phyloP scores from a whole-genome alignment of 2,329 filamentous ascomycete species.

The Hymenoscyphus occultus region DNA sequence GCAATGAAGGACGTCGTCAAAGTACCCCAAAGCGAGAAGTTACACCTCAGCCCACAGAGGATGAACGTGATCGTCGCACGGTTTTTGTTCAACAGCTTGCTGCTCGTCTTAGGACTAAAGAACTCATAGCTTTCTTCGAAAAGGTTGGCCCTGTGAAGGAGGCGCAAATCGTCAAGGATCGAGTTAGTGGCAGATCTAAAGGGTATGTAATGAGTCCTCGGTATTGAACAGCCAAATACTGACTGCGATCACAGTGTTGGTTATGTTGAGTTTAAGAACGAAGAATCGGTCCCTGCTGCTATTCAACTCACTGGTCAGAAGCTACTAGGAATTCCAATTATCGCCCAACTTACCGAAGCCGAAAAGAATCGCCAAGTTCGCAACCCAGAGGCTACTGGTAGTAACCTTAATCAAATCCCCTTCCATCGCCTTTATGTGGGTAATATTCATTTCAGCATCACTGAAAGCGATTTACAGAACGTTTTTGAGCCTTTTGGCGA shows the following conservation, averaged over 20 bases:
- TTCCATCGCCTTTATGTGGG: conserved; percentile 98
- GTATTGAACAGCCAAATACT: conserved; percentile 12
- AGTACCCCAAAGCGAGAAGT: conserved; percentile 45
- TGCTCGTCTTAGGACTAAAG: conserved; percentile 84
- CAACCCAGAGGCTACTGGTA: conserved; percentile 65
- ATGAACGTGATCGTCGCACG: conserved; percentile 93
- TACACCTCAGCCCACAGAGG: conserved; percentile 79
- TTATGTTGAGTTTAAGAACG: conserved; percentile 97
- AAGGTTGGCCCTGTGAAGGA: conserved; percentile 93
- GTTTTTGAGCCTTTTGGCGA: conserved; percentile 98
- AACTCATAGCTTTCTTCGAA: conserved; percentile 93
- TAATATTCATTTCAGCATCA: conserved; percentile 99
- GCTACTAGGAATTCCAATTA: conserved; percentile 96
- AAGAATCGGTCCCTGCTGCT: conserved; percentile 89
- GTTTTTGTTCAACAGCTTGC: conserved; percentile 99
- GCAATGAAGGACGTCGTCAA: conserved; percentile 39
- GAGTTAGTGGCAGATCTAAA: conserved; percentile 95
- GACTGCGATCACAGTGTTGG: conserved; percentile 70
- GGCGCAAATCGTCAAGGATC: conserved; percentile 97
- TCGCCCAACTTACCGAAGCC: conserved; percentile 96
- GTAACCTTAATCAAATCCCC: conserved; percentile 77
- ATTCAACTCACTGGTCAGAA: conserved; percentile 98
- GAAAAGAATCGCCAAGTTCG: conserved; percentile 98
- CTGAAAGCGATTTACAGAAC: conserved; percentile 89
- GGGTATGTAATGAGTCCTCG: conserved; percentile 60